Evolutionary conservation across 2,329 filamentous ascomycete species (phyloP).

Genomic region (Aspergillus unguis): DNA sequence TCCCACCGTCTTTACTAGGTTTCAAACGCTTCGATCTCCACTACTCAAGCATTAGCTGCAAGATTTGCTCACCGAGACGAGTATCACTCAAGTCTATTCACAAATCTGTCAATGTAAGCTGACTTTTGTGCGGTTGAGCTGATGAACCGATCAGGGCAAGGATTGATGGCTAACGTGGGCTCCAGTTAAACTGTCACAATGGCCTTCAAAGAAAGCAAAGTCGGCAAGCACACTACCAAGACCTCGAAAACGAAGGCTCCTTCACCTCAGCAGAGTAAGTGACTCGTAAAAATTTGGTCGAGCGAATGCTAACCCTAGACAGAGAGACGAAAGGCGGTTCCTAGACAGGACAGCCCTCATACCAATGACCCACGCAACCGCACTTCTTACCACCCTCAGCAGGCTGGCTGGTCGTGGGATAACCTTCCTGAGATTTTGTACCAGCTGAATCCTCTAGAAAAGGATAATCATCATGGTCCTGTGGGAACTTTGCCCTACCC

Average conservation of each 20-base stretch:
- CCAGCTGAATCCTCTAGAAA: conserved; percentile 14
- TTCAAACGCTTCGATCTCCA: background rate
- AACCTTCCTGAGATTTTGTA: conserved; percentile 26
- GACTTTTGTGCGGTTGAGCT: background rate
- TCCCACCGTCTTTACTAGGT: background rate
- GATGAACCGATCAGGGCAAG: background rate
- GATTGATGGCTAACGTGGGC: background rate
- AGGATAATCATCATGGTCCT: background rate
- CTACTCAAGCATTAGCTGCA: background rate
- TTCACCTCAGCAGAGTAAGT: background rate
- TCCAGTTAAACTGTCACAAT: background rate
- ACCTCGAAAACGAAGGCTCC: background rate
- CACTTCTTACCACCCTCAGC: conserved; percentile 13
- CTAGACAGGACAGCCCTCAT: conserved; percentile 14
- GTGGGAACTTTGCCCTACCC: conserved; percentile 3
- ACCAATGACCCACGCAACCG: conserved; percentile 14
- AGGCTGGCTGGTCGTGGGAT: conserved; percentile 21
- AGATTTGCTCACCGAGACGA: background rate
- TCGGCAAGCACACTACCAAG: background rate
- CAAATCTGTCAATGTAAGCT: background rate
- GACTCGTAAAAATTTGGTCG: background rate
- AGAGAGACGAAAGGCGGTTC: background rate
- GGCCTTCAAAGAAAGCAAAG: background rate
- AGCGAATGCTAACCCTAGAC: background rate
- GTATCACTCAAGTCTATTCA: background rate